Evolutionary conservation across 1,284 basidiomycete species (phyloP).

Genomic region (Violaceomyces palustris): DNA sequence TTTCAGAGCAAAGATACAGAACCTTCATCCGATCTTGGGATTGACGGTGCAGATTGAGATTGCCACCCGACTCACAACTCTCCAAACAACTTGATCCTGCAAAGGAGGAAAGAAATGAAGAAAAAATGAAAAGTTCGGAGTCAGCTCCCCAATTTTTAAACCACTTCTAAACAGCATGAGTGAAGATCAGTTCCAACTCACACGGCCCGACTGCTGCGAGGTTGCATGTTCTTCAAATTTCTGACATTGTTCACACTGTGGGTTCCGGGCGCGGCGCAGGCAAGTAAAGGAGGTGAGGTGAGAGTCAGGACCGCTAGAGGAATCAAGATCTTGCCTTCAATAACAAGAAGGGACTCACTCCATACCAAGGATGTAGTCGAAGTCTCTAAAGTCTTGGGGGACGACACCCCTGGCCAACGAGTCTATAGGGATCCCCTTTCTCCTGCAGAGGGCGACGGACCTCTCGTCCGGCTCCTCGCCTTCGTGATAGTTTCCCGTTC

Average conservation of each 20-base stretch:
- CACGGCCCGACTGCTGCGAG: slow-evolving; percentile 32
- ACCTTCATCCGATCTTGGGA: too few relatives aligned
- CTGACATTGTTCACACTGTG: slow-evolving; percentile 51
- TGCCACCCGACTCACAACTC: slow-evolving; percentile 23
- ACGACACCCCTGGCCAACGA: slow-evolving; percentile 53
- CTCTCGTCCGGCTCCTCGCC: slow-evolving; percentile 46
- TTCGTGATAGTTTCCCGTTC: slow-evolving; percentile 43
- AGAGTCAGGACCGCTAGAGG: too few relatives aligned
- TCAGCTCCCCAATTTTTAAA: background rate
- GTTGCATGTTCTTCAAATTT: slow-evolving; percentile 51
- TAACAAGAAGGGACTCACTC: slow-evolving; percentile 42
- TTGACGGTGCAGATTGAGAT: too few relatives aligned
- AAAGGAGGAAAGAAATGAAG: background rate
- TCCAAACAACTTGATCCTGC: slow-evolving; percentile 32
- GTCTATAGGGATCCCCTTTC: slow-evolving; percentile 54
- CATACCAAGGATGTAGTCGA: slow-evolving; percentile 58
- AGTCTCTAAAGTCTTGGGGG: slow-evolving; percentile 51
- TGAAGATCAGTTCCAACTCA: slow-evolving; percentile 3
- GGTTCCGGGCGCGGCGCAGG: background rate
- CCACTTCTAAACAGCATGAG: too few relatives aligned
- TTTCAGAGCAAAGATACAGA: too few relatives aligned
- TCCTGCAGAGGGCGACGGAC: slow-evolving; percentile 50
- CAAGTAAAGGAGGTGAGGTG: too few relatives aligned
- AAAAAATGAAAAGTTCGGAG: background rate
- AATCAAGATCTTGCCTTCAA: too few relatives aligned